These are phyloP conservation scores for Tylopilus subfusipes DNA, from an alignment of 768 basidiomycete genomes.

Conservation along the genomic window DNA sequence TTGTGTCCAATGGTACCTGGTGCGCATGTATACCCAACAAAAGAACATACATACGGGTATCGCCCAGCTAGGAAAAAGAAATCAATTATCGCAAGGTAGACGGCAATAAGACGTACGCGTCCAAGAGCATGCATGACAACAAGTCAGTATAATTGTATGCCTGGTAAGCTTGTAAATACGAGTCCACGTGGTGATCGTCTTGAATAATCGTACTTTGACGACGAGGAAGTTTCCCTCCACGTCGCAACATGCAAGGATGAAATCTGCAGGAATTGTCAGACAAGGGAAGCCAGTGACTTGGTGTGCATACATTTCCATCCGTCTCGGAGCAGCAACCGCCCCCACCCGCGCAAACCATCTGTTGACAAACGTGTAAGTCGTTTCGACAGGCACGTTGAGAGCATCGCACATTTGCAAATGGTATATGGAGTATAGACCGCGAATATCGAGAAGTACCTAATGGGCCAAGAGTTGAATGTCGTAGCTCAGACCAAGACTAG, in stretches of 20 bases:
- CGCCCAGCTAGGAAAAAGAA: conserved; percentile 59
- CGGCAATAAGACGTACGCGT: conserved; percentile 54
- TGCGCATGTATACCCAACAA: conserved; percentile 79
- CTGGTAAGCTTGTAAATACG: conserved; percentile 28
- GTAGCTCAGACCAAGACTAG: not conserved
- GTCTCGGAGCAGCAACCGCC: conserved; percentile 63
- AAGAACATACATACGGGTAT: conserved; percentile 85
- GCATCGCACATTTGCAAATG: conserved; percentile 71
- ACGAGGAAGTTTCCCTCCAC: conserved; percentile 89
- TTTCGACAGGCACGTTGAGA: not conserved
- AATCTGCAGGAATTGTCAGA: conserved; percentile 43
- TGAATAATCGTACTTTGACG: conserved; percentile 50
- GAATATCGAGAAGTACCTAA: conserved; percentile 77
- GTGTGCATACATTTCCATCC: conserved; percentile 79
- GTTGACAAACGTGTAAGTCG: not conserved
- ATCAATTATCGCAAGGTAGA: not conserved
- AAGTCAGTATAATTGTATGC: conserved; percentile 86
- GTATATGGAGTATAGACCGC: conserved; percentile 83
- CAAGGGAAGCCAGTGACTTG: not conserved
- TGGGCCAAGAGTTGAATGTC: not conserved
- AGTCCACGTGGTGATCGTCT: not conserved
- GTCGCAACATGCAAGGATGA: conserved; percentile 75
- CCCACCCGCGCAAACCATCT: conserved; percentile 88
- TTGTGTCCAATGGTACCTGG: conserved; percentile 81
- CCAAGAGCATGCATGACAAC: conserved; percentile 88